phyloP scores from a whole-genome alignment of 2,329 filamentous ascomycete species.

The Cordyceps tenuipes region DNA sequence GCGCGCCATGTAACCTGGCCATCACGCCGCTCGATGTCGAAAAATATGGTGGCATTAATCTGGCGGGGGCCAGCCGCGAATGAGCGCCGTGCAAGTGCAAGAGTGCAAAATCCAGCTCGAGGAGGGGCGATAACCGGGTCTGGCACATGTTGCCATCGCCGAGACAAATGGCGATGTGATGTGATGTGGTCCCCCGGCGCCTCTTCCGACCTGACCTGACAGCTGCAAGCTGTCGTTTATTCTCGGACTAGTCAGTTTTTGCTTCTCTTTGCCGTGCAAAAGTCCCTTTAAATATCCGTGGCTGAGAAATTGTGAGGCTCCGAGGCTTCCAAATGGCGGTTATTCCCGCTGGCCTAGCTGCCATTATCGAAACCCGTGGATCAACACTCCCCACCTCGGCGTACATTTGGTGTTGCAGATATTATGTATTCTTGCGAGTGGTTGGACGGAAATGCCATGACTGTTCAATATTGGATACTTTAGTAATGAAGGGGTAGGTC shows the following conservation, averaged over 20 bases:
- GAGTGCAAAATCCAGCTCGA: neutral
- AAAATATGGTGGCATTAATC: neutral
- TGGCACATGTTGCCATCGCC: conserved; percentile 5
- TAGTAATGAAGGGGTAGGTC: too few relatives aligned
- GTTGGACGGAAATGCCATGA: too few relatives aligned
- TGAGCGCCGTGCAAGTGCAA: neutral
- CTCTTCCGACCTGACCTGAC: too few relatives aligned
- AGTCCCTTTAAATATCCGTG: neutral
- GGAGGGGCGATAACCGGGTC: conserved; percentile 2
- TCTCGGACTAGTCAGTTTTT: neutral
- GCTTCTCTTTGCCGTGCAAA: neutral
- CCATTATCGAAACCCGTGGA: neutral
- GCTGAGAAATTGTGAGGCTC: neutral
- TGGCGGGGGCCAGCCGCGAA: neutral
- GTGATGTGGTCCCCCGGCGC: too few relatives aligned
- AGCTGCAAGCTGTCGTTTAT: neutral
- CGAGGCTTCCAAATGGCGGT: neutral
- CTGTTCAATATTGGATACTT: too few relatives aligned
- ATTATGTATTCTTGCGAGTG: neutral
- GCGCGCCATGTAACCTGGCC: conserved; percentile 1
- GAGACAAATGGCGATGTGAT: neutral
- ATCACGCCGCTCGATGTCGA: too few relatives aligned
- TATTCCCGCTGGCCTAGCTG: neutral
- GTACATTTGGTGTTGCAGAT: too few relatives aligned
- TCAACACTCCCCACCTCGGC: neutral